Conservation (phyloP, 306 rosid species). For the Amphicarpaea edgeworthii region DNA sequence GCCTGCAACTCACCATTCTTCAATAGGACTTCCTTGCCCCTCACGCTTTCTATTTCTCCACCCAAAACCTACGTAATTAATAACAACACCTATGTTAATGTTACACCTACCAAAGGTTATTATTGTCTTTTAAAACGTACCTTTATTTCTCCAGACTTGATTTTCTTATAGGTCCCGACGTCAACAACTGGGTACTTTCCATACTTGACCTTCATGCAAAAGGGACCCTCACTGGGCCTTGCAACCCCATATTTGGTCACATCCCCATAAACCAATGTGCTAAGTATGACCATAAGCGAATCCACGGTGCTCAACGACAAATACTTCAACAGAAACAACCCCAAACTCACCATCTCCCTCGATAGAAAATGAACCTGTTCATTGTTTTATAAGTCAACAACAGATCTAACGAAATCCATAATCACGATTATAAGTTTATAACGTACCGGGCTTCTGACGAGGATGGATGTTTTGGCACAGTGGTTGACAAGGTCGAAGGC, state of each 20-base stretch:
- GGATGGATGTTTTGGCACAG: conserved; percentile 65
- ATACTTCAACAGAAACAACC: conserved; percentile 55
- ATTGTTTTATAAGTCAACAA: neutral
- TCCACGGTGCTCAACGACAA: conserved; percentile 61
- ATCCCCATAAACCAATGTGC: conserved; percentile 65
- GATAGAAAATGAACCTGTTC: conserved; percentile 69
- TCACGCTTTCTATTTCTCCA: conserved; percentile 56
- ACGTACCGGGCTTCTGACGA: conserved; percentile 80
- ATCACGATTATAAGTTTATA: neutral
- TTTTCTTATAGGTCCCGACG: conserved; percentile 55
- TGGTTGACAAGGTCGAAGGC: conserved; percentile 63
- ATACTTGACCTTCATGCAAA: conserved; percentile 62
- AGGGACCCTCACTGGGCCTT: conserved; percentile 77
- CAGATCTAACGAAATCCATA: neutral
- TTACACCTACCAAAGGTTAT: neutral
- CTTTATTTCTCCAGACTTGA: conserved; percentile 69
- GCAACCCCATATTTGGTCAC: conserved; percentile 59
- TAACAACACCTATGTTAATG: no score
- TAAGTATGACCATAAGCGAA: conserved; percentile 52
- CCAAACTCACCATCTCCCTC: conserved; percentile 55
- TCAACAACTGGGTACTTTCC: conserved; percentile 75
- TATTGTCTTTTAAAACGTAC: conserved; percentile 48
- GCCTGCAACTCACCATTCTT: conserved; percentile 54
- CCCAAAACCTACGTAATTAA: conserved; percentile 59
- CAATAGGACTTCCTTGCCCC: conserved; percentile 54